phyloP scores from a whole-genome alignment of 441 rosid genomes.

The Euphorbia celastroides region DNA sequence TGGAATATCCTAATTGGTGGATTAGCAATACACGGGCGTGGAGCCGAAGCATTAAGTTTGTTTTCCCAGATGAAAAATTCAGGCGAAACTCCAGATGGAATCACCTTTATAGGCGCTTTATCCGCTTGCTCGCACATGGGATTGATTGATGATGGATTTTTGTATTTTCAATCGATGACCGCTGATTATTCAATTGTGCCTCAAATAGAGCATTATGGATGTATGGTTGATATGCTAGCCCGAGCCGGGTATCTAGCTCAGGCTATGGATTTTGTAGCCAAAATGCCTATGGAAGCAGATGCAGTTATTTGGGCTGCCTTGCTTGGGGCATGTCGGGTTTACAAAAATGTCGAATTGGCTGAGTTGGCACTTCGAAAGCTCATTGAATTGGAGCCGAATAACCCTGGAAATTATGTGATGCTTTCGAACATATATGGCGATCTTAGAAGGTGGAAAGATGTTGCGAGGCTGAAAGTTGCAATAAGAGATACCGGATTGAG shows the following conservation, averaged over 20 bases:
- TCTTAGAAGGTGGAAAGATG: slow-evolving; percentile 50
- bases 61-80: slow-evolving; percentile 42
- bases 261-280: slow-evolving; percentile 51
- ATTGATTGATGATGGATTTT: slow-evolving; percentile 52
- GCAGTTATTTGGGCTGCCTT: slow-evolving; percentile 62
- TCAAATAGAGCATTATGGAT: slow-evolving; percentile 65
- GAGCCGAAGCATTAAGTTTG: slow-evolving; percentile 41
- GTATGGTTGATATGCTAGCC: slow-evolving; percentile 54
- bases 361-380: slow-evolving; percentile 49
- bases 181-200: slow-evolving; percentile 44
- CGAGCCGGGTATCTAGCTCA: slow-evolving; percentile 48
- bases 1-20: slow-evolving; percentile 58
- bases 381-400: slow-evolving; percentile 48
- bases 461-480: slow-evolving; percentile 54
- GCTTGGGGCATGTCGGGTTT: slow-evolving; percentile 57
- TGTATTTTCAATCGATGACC: slow-evolving; percentile 45
- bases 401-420: slow-evolving; percentile 55
- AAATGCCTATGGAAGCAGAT: slow-evolving; percentile 55
- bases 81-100: slow-evolving; percentile 42
- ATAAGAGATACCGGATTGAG: slow-evolving; percentile 55
- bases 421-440: slow-evolving; percentile 61
- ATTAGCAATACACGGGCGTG: slow-evolving; percentile 53
- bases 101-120: slow-evolving; percentile 52
- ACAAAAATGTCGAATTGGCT: slow-evolving; percentile 50
- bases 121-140: slow-evolving; percentile 58